Conservation (phyloP, 495 filamentous ascomycete species). For the Aspergillus steynii region DNA sequence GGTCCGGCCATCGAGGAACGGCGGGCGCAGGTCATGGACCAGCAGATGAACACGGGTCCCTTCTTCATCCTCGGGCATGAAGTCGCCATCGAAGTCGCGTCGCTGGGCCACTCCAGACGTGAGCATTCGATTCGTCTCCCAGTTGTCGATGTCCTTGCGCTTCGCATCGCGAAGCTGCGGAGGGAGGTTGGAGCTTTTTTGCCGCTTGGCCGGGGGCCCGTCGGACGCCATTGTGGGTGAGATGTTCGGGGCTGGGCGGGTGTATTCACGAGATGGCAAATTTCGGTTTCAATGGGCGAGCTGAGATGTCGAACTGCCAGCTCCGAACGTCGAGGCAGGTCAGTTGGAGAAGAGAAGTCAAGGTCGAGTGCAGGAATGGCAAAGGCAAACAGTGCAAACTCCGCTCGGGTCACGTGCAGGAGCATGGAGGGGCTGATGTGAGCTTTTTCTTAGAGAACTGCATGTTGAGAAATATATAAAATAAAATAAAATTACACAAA, state of each 20-base stretch:
- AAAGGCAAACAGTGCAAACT: neutral
- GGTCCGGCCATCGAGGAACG: conserved; percentile 91
- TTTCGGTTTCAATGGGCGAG: neutral
- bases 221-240: conserved; percentile 36
- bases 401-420: neutral
- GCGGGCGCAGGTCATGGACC: conserved; percentile 91
- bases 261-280: neutral
- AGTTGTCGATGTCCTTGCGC: conserved; percentile 93
- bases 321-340: neutral
- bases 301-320: neutral
- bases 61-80: conserved; percentile 89
- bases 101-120: conserved; percentile 93
- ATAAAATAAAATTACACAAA: too few relatives aligned
- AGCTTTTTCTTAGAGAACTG: too few relatives aligned
- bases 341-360: neutral
- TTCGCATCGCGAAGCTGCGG: conserved; percentile 54
- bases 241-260: neutral
- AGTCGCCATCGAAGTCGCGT: conserved; percentile 75
- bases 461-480: too few relatives aligned
- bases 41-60: conserved; percentile 86
- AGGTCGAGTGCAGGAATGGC: neutral
- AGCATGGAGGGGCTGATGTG: neutral
- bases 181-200: conserved; percentile 43
- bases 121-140: conserved; percentile 99
- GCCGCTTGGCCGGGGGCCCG: conserved; percentile 47